Evolutionary conservation across 192 early-diverging fungal species (phyloP), one percentile per base, ranked within the genome.

Genomic region (Podochytrium sp.): DNA sequence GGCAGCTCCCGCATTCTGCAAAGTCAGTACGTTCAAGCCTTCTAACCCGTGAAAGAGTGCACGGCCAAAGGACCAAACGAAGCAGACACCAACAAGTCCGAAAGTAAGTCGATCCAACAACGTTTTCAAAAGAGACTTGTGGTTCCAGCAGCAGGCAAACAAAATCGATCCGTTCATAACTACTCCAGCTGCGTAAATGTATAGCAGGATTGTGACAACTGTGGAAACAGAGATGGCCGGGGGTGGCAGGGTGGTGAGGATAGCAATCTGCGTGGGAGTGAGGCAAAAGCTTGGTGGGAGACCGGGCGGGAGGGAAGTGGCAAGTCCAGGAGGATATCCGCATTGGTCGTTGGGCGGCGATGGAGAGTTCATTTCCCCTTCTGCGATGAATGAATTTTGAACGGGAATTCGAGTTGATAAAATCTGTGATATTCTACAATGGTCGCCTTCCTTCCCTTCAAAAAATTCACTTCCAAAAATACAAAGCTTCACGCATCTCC

Each of bases 381-480:
- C n/a, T n/a, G n/a, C n/a, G n/a, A n/a, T n/a, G n/a, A n/a, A n/a
- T n/a, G n/a, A n/a, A n/a, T n/a, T n/a, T n/a, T n/a, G n/a, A n/a
- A n/a, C n/a, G n/a, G n/a, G n/a, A n/a, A n/a, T n/a, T n/a, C n/a
- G n/a, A n/a, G n/a, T n/a, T n/a, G n/a, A n/a, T n/a, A n/a, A n/a
- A n/a, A n/a, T n/a, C n/a, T n/a, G n/a, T n/a, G n/a, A n/a, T n/a
- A n/a, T n/a, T n/a, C n/a, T n/a, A n/a, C n/a, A n/a, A n/a, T n/a
- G n/a, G n/a, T n/a, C n/a, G n/a, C n/a, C n/a, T n/a, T n/a, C n/a
- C n/a, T n/a, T n/a, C n/a, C n/a, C n/a, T n/a, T n/a, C n/a, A n/a
- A n/a, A n/a, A n/a, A n/a, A n/a, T n/a, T n/a, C n/a, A 43, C 30
- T 18, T 47, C 63, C 63, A 65, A 65, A 65, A 65, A 7, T 23